Evolutionary conservation across 331 rosid species (phyloP), one percentile per base, ranked within the genome.

Genomic region (Phaseolus coccineus): DNA sequence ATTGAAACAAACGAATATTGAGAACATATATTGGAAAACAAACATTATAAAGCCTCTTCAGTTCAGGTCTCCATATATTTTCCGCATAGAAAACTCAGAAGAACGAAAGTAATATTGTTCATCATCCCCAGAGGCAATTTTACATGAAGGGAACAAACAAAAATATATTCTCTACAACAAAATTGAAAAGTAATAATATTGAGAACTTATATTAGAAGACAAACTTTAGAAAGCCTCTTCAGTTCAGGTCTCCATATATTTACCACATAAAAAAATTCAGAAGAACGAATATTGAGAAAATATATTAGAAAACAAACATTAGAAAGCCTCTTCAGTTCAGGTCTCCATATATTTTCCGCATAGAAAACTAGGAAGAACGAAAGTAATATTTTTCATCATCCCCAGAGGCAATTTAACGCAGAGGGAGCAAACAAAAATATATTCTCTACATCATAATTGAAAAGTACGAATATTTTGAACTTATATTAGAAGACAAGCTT

Each of bases 201-300:
- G 11, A 42, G 0, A 42, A 9, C 47, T 8, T 42, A 8, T 8
- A 40, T 40, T 40, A 40, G 11, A 40, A 40, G 2, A 37, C 9
- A 37, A 6, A 37, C 3, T 3, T 12, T 15, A 10, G 3, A 24
- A 74, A 61, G 85, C 76, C 77, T 84, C 93, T 74, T 89, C 91
- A 89, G 93, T 80, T 89, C 91, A 89, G 89, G 89, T 87, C 91
- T 89, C 88, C 90, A 85, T 74, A 15, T 12, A 46, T 65, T 57
- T 83, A 83, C 93, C 86, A 40, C 93, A 89, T 65, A 69, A 27
- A 64, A 19, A 31, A 63, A 73, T 77, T 89, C 89, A 4, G 89
- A 67, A 89, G 91, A 89, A 87, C 89, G 88, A 85, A 89, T 85
- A 88, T 89, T 52, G 4, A 22, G 19, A 12, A 25, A 22, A 57